Conservation (phyloP, 2,329 filamentous ascomycete genomes). For the Karstenula rhodostoma region DNA sequence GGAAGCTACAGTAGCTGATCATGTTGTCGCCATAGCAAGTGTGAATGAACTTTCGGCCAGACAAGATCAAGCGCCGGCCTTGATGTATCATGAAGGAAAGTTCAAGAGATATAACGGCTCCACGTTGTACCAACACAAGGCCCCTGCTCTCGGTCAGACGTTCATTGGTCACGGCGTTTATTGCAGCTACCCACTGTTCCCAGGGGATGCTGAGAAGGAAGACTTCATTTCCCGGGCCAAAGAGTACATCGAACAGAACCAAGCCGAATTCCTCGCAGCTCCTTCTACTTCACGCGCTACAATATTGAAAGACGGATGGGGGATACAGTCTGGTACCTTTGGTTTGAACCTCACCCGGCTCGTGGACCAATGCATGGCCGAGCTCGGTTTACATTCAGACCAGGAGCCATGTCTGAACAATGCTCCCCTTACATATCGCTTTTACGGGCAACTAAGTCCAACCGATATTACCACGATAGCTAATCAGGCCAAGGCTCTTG, state of each 20-base stretch:
- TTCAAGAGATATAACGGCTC: conserved; percentile 27
- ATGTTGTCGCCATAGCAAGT: conserved; percentile 57
- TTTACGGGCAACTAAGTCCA: conserved; percentile 31
- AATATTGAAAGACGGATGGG: background rate
- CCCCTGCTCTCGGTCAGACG: background rate
- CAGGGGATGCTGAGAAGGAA: conserved; percentile 28
- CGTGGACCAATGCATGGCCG: conserved; percentile 3
- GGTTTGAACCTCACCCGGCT: conserved; percentile 24
- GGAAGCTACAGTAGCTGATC: conserved; percentile 55
- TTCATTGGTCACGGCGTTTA: background rate
- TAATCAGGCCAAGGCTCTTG: conserved; percentile 27
- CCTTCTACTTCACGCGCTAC: background rate
- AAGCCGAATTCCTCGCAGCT: conserved; percentile 13
- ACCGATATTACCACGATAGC: conserved; percentile 24
- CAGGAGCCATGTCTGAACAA: background rate
- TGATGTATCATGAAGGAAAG: conserved; percentile 39
- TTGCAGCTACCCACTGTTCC: conserved; percentile 31
- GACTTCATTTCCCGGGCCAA: conserved; percentile 28
- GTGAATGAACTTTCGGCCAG: conserved; percentile 34
- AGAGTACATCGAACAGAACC: conserved; percentile 22
- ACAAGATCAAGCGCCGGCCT: conserved; percentile 15
- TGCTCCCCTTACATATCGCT: conserved; percentile 12
- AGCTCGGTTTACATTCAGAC: background rate
- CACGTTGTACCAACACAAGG: conserved; percentile 11
- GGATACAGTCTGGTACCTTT: conserved; percentile 14